Evolutionary conservation across 2,329 filamentous ascomycete species (phyloP), one percentile per base, ranked within the genome.

Genomic region (Botryotinia convoluta): DNA sequence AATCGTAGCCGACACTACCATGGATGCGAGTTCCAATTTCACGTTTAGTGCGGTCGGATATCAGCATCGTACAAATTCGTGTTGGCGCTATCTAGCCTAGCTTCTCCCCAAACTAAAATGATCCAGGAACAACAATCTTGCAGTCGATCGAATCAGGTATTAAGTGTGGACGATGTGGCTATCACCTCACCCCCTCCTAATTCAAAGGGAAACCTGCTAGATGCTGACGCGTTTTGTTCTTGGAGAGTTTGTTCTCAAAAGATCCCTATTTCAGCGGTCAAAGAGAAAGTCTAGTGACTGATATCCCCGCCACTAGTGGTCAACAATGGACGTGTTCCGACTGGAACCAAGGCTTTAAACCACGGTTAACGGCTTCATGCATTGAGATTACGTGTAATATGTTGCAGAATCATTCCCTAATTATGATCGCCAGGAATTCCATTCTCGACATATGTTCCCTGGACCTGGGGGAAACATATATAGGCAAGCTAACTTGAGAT

Each of bases 361-460:
- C 26, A n/a, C 37, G 8, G 57, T 65, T 65, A 42, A 22, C 26
- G 45, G n/a, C 35, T 51, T 57, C 35, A 37, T 67, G 70, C n/a
- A 72, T 42, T 63, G 22, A 42, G 45, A 45, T 72, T 72, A 72
- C 70, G 45, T 72, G 35, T n/a, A 62, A 57, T 37, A 26, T 35
- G 6, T 54, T 67, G 45, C 63, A 65, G 45, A 37, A 48, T 32
- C 42, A 63, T 42, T 45, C 37, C 45, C 22, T 67, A 44, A 10
- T n/a, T 44, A 67, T 67, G 60, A 67, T 67, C 45, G 45, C 42
- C 60, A 26, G n/a, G 65, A 22, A 67, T n/a, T 44, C 29, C 37
- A 59, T 59, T 67, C 48, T 54, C 65, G 61, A 67, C 29, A 67
- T 44, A 18, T 29, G 26, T 42, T 45, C 32, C 45, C 60, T 42